Evolutionary conservation across 768 basidiomycete species (phyloP).

Genomic region (Calvatia gigantea): DNA sequence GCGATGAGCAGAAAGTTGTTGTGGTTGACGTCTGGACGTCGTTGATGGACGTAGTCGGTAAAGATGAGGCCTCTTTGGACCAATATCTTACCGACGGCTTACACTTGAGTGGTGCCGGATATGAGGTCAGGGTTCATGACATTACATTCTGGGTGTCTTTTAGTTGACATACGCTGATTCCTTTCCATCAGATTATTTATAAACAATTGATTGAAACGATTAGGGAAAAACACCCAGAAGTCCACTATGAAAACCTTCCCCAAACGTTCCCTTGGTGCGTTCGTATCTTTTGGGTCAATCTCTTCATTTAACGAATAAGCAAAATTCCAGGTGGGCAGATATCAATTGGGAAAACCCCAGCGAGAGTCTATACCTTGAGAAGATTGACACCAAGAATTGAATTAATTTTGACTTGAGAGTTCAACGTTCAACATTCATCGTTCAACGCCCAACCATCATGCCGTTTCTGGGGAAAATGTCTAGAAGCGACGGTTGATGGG

Average conservation of each 20-base stretch:
- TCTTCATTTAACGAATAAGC: neutral
- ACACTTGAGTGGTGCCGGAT: constrained; percentile 75
- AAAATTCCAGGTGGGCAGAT: constrained; percentile 35
- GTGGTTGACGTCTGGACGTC: constrained; percentile 73
- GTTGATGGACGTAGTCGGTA: constrained; percentile 72
- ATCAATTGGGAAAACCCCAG: constrained; percentile 28
- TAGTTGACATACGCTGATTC: constrained; percentile 4
- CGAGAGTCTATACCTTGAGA: constrained; percentile 19
- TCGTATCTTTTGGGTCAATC: neutral
- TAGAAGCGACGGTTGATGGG: neutral
- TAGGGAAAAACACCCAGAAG: constrained; percentile 55
- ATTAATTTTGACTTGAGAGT: too few relatives aligned
- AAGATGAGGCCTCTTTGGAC: constrained; percentile 48
- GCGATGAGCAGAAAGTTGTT: constrained; percentile 47
- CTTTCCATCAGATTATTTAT: constrained; percentile 54
- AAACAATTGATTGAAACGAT: constrained; percentile 59
- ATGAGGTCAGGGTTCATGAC: constrained; percentile 46
- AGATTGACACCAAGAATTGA: constrained; percentile 1
- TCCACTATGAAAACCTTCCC: constrained; percentile 61
- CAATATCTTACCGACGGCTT: constrained; percentile 70
- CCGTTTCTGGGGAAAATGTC: neutral
- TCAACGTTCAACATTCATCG: too few relatives aligned
- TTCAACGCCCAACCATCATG: neutral
- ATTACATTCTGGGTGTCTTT: neutral
- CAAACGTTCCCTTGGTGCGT: constrained; percentile 61